phyloP scores from a whole-genome alignment of 2,329 filamentous ascomycete genomes.

The Claviceps sorghi region DNA sequence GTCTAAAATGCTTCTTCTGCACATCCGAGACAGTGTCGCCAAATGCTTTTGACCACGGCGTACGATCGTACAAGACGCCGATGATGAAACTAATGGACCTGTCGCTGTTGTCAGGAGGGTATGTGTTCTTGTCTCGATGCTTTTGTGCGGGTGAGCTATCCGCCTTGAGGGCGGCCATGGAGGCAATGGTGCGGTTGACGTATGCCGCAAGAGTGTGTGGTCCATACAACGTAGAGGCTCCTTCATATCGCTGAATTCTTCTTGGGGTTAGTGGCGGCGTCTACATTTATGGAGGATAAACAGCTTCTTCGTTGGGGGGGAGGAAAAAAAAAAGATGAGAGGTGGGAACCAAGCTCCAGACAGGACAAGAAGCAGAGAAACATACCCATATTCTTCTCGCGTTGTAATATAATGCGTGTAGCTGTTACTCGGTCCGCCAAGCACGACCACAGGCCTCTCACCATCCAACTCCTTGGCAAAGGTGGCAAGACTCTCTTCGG shows the following conservation, averaged over 20 bases:
- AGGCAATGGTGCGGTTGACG: constrained; percentile 61
- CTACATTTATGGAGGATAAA: not conserved
- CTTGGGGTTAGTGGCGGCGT: constrained; percentile 8
- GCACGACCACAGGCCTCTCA: constrained; percentile 52
- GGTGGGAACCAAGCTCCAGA: not conserved
- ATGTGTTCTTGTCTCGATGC: constrained; percentile 30
- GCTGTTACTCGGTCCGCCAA: constrained; percentile 77
- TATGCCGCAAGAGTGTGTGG: constrained; percentile 74
- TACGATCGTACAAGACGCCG: constrained; percentile 57
- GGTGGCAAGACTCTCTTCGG: constrained; percentile 29
- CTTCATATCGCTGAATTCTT: constrained; percentile 73
- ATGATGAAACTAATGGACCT: constrained; percentile 64
- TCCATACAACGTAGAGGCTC: constrained; percentile 76
- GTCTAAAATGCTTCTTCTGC: constrained; percentile 29
- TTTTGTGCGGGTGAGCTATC: constrained; percentile 19
- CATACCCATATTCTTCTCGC: constrained; percentile 42
- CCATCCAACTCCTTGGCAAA: constrained; percentile 25
- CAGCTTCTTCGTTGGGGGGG: not conserved
- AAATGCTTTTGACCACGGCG: constrained; percentile 51
- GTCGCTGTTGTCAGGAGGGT: constrained; percentile 66
- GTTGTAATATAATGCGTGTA: constrained; percentile 72
- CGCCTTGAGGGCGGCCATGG: constrained; percentile 50
- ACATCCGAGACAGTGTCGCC: constrained; percentile 49
- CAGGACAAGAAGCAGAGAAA: not conserved
- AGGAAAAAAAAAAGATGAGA: too few relatives aligned